Base-by-base conservation (phyloP, 768 basidiomycete species). In the Leccinum disarticulatum region DNA sequence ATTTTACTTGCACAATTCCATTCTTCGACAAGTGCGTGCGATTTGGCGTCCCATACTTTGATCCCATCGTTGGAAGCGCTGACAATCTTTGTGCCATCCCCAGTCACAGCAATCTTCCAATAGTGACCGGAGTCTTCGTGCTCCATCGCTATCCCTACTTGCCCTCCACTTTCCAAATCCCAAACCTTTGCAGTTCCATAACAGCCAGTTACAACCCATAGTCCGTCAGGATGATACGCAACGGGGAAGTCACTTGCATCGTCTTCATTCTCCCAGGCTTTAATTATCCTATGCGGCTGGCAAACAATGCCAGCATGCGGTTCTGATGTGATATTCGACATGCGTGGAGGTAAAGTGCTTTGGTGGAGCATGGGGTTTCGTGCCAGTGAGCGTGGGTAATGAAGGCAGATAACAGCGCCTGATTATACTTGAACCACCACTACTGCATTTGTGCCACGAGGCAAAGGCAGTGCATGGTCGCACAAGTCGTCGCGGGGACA, bases 1-100 rank as follows among this genome's bases (percentile, higher is more conserved):
- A 13, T 8, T 4, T 2, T 1, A 1, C 3, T 2, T 5, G 0
- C 11, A 22, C 5, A 19, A 7, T 7, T 3, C n/a, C 46, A 47
- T 25, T 47, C 46, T 22, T 11, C 4, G 22, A 47, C 22, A 14
- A 47, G 46, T 14, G 11, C 4, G 46, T 25, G 46, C 46, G 46
- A 22, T 47, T 47, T 13, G 46, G 22, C 13, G 22, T 25, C 22
- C 46, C 46, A 47, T 22, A 47, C 46, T 25, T 7, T 11, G 46
- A 47, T 47, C 3, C 9, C 2, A 6, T 11, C 1, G 0, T 13
- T 7, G 46, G 8, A n/a, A 22, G 9, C 11, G 46, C 19, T 47
- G 22, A 47, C n/a, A 17, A 47, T 47, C 22, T 47, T 47, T 47
- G 11, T 47, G 19, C 22, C 46, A 14, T 47, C 46, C 4, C 46